Evolutionary conservation across 192 early-diverging fungal species (phyloP), one percentile per base, ranked within the genome.

Genomic region (Gaertneriomyces sp.): DNA sequence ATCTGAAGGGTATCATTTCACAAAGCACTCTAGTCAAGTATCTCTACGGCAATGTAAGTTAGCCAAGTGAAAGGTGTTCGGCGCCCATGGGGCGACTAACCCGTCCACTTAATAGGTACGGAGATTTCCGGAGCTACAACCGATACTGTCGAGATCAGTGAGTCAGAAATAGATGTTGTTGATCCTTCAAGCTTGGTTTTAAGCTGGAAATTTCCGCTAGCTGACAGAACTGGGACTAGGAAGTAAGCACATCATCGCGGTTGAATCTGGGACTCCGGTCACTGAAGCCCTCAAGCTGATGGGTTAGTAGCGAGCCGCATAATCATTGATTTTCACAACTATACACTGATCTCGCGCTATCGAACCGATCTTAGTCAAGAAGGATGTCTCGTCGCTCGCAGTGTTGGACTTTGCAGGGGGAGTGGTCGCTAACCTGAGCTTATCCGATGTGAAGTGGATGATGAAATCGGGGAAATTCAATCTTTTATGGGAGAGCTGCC

Each of bases 1-100:
- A 72, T 11, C 80, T 93, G 58, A 81, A 80, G 54, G 89, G 92
- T 0, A 91, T 92, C 45, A 50, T 92, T 25, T 90, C 92, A 45
- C 90, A 93, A 64, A 88, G 89, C 0, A 79, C 81, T 4, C 84
- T 89, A 0, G 68, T 90, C 6, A 75, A 83, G 49, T 89, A 83
- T 59, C 74, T 93, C 33, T 87, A 87, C 69, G 76, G 87, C 25
- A 78, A 90, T 69, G 79, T 81, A 46, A 38, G 64, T 40, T 40
- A 42, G 25, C 17, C 49, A 58, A 73, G 63, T 49, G 62, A 64
- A 62, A 4, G 12, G 8, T 60, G 38, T 60, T 11, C 14, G 1
- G 25, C 25, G 25, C 25, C 25, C 25, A 33, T 33, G 0, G 2
- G 25, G 25, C 2, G 16, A 17, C 47, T 49, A 17, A 49, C 47